Conservation (phyloP, 2,329 filamentous ascomycete genomes). For the Fusarium coffeatum region DNA sequence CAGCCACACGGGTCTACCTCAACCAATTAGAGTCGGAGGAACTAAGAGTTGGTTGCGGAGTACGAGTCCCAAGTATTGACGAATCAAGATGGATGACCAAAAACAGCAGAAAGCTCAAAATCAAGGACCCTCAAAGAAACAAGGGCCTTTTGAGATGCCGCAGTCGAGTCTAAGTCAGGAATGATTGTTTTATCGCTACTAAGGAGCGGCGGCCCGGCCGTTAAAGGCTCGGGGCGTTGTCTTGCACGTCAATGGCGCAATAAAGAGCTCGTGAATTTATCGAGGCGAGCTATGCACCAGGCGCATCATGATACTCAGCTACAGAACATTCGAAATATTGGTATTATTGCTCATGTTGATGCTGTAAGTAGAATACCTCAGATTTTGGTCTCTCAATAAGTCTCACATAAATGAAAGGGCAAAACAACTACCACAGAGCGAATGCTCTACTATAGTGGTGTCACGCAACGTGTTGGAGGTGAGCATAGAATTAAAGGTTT, state of each 20-base stretch:
- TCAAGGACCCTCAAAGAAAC: constrained; percentile 11
- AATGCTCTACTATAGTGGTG: constrained; percentile 96
- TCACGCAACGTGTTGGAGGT: constrained; percentile 85
- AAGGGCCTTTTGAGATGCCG: constrained; percentile 34
- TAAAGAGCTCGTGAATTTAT: constrained; percentile 22
- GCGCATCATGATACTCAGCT: constrained; percentile 45
- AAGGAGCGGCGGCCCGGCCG: constrained; percentile 38
- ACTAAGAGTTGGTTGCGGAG: constrained; percentile 17
- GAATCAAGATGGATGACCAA: constrained; percentile 30
- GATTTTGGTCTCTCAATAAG: fast-evolving
- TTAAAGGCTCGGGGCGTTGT: constrained; percentile 35
- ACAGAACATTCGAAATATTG: constrained; percentile 85
- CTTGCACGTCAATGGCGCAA: constrained; percentile 41
- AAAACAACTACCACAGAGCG: constrained; percentile 99
- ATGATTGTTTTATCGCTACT: constrained; percentile 45
- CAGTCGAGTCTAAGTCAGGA: constrained; percentile 15
- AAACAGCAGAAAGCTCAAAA: constrained; percentile 35
- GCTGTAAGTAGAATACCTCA: constrained; percentile 63
- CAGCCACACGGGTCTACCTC: constrained; percentile 16
- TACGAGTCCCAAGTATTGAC: neutral
- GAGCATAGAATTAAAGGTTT: constrained; percentile 24
- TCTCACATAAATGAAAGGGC: constrained; percentile 61
- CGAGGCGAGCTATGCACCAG: constrained; percentile 36
- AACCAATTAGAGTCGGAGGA: constrained; percentile 6
- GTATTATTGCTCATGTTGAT: constrained; percentile 98